These are phyloP conservation scores for Draba incana DNA, from an alignment of 345 rosid genomes.

Conservation along the genomic window DNA sequence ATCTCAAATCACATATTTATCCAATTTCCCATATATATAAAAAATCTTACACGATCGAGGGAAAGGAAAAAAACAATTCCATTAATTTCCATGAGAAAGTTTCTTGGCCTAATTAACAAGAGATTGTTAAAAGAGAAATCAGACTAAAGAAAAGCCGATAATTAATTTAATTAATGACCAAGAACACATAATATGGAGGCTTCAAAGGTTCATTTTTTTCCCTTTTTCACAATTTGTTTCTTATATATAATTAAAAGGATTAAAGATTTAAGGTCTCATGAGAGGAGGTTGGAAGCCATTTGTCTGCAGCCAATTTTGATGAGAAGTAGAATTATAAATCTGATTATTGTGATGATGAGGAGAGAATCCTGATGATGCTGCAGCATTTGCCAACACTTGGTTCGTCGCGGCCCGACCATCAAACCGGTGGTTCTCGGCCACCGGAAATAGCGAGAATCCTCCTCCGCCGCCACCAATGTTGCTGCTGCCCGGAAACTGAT, in stretches of 20 bases:
- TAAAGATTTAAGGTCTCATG: constrained; percentile 41
- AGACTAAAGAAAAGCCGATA: constrained; percentile 14
- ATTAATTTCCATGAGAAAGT: neutral
- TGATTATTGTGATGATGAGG: constrained; percentile 52
- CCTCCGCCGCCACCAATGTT: constrained; percentile 54
- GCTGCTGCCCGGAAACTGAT: constrained; percentile 67
- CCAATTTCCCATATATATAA: constrained; percentile 28
- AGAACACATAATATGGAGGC: neutral
- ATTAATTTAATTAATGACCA: constrained; percentile 13
- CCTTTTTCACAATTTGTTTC: neutral
- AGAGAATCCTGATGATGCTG: constrained; percentile 99
- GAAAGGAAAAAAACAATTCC: neutral
- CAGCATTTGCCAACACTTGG: constrained; percentile 78
- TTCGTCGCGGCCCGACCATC: constrained; percentile 47
- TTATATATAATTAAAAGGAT: constrained; percentile 3
- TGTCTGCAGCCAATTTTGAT: constrained; percentile 46
- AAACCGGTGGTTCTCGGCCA: constrained; percentile 43
- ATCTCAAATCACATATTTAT: constrained; percentile 41
- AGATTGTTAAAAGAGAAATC: neutral
- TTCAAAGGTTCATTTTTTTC: constrained; percentile 6
- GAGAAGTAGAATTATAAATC: constrained; percentile 42
- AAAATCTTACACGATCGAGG: neutral
- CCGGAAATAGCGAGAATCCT: constrained; percentile 62
- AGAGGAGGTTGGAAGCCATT: constrained; percentile 43
- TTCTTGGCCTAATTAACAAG: constrained; percentile 16